Evolutionary conservation across 2,329 filamentous ascomycete genomes (phyloP), one percentile per base, ranked within the genome.

Genomic region (Rutstroemia sydowiana): DNA sequence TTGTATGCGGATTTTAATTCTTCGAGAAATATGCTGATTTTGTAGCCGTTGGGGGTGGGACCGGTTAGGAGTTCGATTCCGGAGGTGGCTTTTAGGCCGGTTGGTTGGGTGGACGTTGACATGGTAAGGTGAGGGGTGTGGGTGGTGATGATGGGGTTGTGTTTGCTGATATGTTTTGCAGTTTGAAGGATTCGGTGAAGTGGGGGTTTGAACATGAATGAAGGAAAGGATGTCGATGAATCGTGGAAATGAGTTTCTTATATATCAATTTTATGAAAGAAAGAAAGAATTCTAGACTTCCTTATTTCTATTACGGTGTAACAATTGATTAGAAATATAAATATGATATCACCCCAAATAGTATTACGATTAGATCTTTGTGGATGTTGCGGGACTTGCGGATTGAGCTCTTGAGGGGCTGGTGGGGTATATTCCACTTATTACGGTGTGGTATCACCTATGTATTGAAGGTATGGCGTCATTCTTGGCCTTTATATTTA

Each of bases 1-100:
- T 78, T 79, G 55, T 86, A 85, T 11, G 77, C 76, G n/a, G 75
- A 80, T 60, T 81, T 82, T 45, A 85, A 70, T 68, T 86, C 82
- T 63, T 86, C 82, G 36, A 85, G 75, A 18, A 85, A 61, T 57
- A 85, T 78, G 52, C 73, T 76, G 30, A 70, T 73, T 63, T 85
- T 85, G 68, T 71, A 69, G 54, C 75, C 75, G 51, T 78, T 79
- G 45, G 76, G 75, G 1, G 76, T 78, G 41, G 68, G 72, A 69
- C 71, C 77, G 0, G 81, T 85, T 30, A 85, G 69, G 54, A 84
- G 75, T 70, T 85, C 81, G 55, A 85, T 81, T 67, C 82, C 82
- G 47, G 76, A 78, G 57, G 73, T 78, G 60, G 79, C 80, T 58
- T 81, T 77, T 54, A 82, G 70, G 52, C 81, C 79, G 5, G 73